These are phyloP conservation scores for Vaccinium corymbosum DNA, from an alignment of 148 eudicot genomes.

Conservation along the genomic window DNA sequence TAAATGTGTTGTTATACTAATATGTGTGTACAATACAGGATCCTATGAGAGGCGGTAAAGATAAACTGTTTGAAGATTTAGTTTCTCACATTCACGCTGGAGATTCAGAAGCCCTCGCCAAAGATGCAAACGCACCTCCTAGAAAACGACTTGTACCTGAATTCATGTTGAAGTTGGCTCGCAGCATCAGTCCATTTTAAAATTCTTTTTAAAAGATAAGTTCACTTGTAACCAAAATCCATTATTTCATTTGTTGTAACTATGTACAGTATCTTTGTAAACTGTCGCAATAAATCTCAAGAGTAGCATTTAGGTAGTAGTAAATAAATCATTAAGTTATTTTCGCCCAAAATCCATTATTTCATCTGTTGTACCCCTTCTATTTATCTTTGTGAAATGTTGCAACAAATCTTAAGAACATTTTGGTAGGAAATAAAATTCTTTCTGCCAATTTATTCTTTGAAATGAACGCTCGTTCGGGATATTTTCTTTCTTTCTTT, in stretches of 20 bases:
- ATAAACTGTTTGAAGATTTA: constrained; percentile 77
- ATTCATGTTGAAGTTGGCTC: constrained; percentile 74
- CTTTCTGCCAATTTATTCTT: neutral
- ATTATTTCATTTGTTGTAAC: neutral
- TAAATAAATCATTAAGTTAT: too few relatives aligned
- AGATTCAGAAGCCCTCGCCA: constrained; percentile 67
- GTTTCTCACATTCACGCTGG: constrained; percentile 63
- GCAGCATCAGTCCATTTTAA: constrained; percentile 77
- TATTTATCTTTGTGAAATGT: constrained; percentile 9
- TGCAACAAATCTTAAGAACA: neutral
- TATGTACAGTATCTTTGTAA: neutral
- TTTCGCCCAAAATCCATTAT: too few relatives aligned
- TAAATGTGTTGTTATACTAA: neutral
- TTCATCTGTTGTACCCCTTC: neutral
- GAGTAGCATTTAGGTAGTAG: too few relatives aligned
- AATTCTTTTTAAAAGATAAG: constrained; percentile 15
- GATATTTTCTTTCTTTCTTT: neutral
- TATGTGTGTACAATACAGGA: constrained; percentile 41
- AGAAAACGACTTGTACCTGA: constrained; percentile 87
- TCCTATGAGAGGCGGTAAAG: constrained; percentile 96
- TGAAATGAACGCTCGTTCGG: neutral
- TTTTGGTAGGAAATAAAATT: too few relatives aligned
- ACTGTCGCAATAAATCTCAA: neutral
- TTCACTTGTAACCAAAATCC: neutral
- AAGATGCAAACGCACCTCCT: constrained; percentile 59